Evolutionary conservation across 192 early-diverging fungal species (phyloP), one percentile per base, ranked within the genome.

Genomic region (Jimgerdemannia lactiflua): DNA sequence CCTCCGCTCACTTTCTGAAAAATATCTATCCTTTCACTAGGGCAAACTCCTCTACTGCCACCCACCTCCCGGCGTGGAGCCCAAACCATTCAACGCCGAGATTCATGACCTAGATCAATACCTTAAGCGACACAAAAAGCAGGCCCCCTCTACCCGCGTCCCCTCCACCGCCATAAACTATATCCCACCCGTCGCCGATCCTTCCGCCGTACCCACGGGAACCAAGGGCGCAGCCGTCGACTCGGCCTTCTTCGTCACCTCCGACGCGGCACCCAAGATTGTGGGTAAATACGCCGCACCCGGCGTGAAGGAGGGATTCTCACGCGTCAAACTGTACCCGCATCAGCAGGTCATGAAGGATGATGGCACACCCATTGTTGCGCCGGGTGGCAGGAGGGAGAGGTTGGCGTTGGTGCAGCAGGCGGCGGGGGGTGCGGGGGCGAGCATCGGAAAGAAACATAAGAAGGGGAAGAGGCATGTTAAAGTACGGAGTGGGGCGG

Each of bases 11-110:
- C 69, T 70, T 70, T 43, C 29, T 29, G 29, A 29, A 29, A 29
- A 29, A 29, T 71, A 64, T 71, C 67, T 71, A 39, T 39, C 71
- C 76, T 66, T 74, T 54, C 39, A 20, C 19, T 71, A 94, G 90
- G 98, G 98, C 70, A 97, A 95, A 88, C 84, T 99, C 20, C 79
- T 98, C 29, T 98, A 87, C 90, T 93, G 93, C 77, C 87, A 91
- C 65, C 95, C 98, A 65, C 95, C 96, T 54, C 86, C 86, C 17
- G 65, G 43, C 17, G 78, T 79, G 64, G 70, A 90, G n/a, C 70
- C 75, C 67, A 64, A 79, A n/a, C 88, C 91, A 42, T 99, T 98
- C 86, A 99, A 99, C 81, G 78, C 73, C 64, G 93, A 95, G 76
- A 90, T 93, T 59, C 93, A 97, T 83, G 84, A 87, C 64, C 82